Evolutionary conservation across 116 monocot species (phyloP).

Genomic region (Trichopus zeylanicus): DNA sequence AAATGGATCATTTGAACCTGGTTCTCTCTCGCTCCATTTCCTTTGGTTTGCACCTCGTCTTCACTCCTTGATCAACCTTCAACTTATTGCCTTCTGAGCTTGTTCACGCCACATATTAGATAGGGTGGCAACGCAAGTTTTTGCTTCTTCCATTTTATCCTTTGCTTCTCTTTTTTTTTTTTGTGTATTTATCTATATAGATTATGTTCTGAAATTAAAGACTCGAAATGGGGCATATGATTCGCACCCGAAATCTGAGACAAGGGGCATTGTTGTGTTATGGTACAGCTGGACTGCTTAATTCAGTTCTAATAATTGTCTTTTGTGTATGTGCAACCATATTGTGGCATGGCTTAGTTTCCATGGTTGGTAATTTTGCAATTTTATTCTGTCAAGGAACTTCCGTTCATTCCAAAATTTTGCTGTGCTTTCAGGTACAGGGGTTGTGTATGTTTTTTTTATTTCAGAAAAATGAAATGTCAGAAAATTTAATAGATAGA

Average conservation of each 20-base stretch:
- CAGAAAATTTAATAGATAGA: too few relatives aligned
- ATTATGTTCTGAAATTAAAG: not conserved
- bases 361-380: too few relatives aligned
- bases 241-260: not conserved
- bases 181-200: not conserved
- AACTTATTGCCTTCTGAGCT: not conserved
- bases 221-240: constrained; percentile 1
- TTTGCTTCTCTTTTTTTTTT: constrained; percentile 5
- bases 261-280: constrained; percentile 4
- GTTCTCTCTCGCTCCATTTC: not conserved
- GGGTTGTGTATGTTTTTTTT: too few relatives aligned
- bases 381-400: too few relatives aligned
- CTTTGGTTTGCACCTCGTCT: not conserved
- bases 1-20: not conserved
- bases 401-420: too few relatives aligned
- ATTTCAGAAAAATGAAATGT: too few relatives aligned
- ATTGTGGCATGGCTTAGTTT: too few relatives aligned
- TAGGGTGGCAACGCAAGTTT: constrained; percentile 1
- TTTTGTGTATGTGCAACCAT: too few relatives aligned
- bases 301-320: too few relatives aligned
- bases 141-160: constrained; percentile 5
- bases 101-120: not conserved
- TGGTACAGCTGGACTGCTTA: not conserved
- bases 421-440: too few relatives aligned
- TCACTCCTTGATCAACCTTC: not conserved